Evolutionary conservation across 2,329 filamentous ascomycete genomes (phyloP).

Genomic region (Pseudogymnoascus sp.): DNA sequence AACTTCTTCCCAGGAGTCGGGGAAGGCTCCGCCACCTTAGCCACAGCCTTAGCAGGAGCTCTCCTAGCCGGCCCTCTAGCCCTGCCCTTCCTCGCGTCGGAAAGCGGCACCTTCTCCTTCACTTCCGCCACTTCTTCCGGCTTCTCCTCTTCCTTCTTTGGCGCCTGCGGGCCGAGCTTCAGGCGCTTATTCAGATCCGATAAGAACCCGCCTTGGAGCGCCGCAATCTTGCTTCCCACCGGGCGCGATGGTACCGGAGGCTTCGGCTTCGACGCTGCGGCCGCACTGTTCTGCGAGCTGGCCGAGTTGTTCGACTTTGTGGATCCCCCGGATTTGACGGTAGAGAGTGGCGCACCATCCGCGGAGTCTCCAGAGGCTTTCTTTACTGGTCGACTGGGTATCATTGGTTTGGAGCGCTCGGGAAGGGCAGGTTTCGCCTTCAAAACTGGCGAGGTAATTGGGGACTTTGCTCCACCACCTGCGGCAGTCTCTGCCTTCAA

Average conservation of each 20-base stretch:
- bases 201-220: slow-evolving; percentile 84
- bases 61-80: slow-evolving; percentile 80
- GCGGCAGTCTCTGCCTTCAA: slow-evolving; percentile 21
- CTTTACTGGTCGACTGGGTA: slow-evolving; percentile 52
- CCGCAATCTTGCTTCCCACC: slow-evolving; percentile 76
- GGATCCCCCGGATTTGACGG: slow-evolving; percentile 24
- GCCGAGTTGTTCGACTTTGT: slow-evolving; percentile 23
- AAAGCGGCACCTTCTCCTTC: slow-evolving; percentile 67
- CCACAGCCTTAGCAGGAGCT: slow-evolving; percentile 46
- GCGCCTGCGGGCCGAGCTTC: slow-evolving; percentile 71
- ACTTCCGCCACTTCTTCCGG: slow-evolving; percentile 48
- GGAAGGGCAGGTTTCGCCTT: slow-evolving; percentile 26
- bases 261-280: slow-evolving; percentile 58
- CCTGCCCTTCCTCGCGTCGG: slow-evolving; percentile 81
- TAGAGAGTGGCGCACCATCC: slow-evolving; percentile 25
- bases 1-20: slow-evolving; percentile 23
- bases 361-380: slow-evolving; percentile 34
- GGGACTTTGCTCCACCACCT: slow-evolving; percentile 17
- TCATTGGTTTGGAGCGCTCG: slow-evolving; percentile 33
- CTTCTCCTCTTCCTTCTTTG: slow-evolving; percentile 62
- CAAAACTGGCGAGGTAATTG: slow-evolving; percentile 22
- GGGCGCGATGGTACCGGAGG: slow-evolving; percentile 74
- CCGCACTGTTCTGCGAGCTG: slow-evolving; percentile 34
- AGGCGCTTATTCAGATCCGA: slow-evolving; percentile 86
- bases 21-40: slow-evolving; percentile 31